phyloP scores from a whole-genome alignment of 1,139 yeast species.

The Hemisphaericaspora xylofermentans region DNA sequence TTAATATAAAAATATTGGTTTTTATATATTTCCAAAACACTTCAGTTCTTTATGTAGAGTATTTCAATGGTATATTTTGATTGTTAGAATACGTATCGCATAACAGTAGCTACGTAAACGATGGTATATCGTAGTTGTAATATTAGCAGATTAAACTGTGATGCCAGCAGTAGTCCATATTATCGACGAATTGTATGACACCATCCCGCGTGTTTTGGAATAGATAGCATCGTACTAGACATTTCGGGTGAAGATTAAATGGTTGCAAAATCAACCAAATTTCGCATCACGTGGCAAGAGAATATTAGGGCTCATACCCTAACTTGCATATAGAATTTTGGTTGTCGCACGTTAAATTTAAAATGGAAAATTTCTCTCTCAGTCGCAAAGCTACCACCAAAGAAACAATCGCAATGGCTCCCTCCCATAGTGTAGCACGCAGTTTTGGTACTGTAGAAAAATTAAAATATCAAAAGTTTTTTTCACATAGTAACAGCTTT shows the following conservation, averaged over 20 bases:
- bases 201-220: too few species aligned
- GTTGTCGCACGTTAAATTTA: slow-evolving; percentile 4
- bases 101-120: neutral
- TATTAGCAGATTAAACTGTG: too few species aligned
- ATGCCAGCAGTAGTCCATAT: too few species aligned
- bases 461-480: slow-evolving; percentile 14
- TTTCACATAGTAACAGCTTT: slow-evolving; percentile 12
- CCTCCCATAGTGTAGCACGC: neutral
- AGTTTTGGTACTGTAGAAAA: slow-evolving; percentile 2
- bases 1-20: slow-evolving; percentile 16
- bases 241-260: neutral
- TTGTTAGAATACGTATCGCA: too few species aligned
- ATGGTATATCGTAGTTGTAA: neutral
- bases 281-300: slow-evolving; percentile 3
- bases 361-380: slow-evolving; percentile 16
- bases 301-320: slow-evolving; percentile 18
- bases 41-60: slow-evolving; percentile 9
- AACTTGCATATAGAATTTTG: slow-evolving; percentile 4
- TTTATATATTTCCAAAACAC: slow-evolving; percentile 6
- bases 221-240: too few species aligned
- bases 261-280: slow-evolving; percentile 5
- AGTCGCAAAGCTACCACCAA: neutral
- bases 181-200: too few species aligned
- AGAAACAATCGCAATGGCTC: slow-evolving; percentile 1
- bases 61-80: slow-evolving; percentile 1